Base-by-base conservation (phyloP, 2,329 filamentous ascomycete genomes). In the Arthrobotrys iridis region DNA sequence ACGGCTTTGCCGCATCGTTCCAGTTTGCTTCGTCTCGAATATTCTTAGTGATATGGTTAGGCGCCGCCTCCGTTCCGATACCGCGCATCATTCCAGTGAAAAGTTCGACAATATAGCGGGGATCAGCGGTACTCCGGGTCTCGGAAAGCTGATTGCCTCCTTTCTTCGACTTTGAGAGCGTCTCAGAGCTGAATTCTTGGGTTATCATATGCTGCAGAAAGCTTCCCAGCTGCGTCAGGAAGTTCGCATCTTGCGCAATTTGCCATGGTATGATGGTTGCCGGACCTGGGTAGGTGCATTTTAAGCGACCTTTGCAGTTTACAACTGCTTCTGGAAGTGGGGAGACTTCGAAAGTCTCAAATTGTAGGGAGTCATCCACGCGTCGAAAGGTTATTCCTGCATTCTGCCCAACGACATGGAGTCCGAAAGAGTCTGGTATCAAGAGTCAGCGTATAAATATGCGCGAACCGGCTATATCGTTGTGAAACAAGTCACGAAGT, bases 21-120 rank as follows among this genome's bases (percentile, higher is more conserved):
- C 79, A 88, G 11, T 86, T 70, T 0, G 87, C 83, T 20, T 89
- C 87, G 30, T 89, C 86, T 0, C 86, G 84, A 0, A 85, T 86
- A 37, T 84, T 81, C 72, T 89, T 89, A 37, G 72, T 80, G 13
- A 88, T 82, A 0, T 81, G 80, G 7, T 28, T 15, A 6, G 60
- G 43, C 0, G 26, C 4, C 20, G 46, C 20, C 15, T 74, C 70
- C 13, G 22, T n/a, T 2, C 85, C 85, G 0, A 84, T 70, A 2
- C 83, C 81, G 8, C 80, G 79, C 2, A 88, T 77, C 2, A 86
- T 80, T 0, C 82, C 82, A 3, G 84, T 81, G 1, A 88, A 79
- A 4, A 86, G 82, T 35, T 88, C 84, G 0, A 85, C 87, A 0
- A 89, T 82, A 10, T 88, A 81, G 1, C 79, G 81, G 0, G 87